A percentile compares a stretch with the other conserved stretches of the same genome.
phyloP scores from a whole-genome alignment of 2,329 filamentous ascomycete genomes.

The Calonectria multiphialidica region DNA sequence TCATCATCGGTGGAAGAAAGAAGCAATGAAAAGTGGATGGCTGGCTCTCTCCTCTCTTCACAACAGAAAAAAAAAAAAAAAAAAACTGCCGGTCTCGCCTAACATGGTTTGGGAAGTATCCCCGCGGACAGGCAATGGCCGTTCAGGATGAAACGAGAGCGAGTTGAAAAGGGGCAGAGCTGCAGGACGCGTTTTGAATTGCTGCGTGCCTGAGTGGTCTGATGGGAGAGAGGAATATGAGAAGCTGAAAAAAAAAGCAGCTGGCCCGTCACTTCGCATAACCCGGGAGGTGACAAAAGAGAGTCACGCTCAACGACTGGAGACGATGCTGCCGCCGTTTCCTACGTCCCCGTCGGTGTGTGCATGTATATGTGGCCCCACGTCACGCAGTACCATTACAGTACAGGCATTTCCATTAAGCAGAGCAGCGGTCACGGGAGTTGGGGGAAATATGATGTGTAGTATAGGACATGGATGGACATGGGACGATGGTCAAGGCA shows the following conservation, averaged over 20 bases:
- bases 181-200: neutral
- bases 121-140: neutral
- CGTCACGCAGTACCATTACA: slow-evolving; percentile 2
- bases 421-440: slow-evolving; percentile 5
- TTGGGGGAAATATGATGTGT: slow-evolving; percentile 20
- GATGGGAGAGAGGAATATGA: neutral
- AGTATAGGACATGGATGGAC: slow-evolving; percentile 14
- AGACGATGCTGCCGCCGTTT: neutral
- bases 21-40: neutral
- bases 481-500: neutral
- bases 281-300: neutral
- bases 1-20: neutral
- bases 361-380: neutral
- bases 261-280: neutral
- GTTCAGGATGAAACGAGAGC: neutral
- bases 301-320: neutral
- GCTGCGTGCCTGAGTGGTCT: neutral
- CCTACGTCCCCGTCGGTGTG: neutral
- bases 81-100: slow-evolving; percentile 4
- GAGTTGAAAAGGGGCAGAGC: neutral
- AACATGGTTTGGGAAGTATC: slow-evolving; percentile 6
- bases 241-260: neutral
- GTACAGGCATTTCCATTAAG: neutral
- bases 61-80: too few species aligned
- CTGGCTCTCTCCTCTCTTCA: too few species aligned